Evolutionary conservation across 2,329 filamentous ascomycete genomes (phyloP).

Genomic region (Acrodontium crateriforme): DNA sequence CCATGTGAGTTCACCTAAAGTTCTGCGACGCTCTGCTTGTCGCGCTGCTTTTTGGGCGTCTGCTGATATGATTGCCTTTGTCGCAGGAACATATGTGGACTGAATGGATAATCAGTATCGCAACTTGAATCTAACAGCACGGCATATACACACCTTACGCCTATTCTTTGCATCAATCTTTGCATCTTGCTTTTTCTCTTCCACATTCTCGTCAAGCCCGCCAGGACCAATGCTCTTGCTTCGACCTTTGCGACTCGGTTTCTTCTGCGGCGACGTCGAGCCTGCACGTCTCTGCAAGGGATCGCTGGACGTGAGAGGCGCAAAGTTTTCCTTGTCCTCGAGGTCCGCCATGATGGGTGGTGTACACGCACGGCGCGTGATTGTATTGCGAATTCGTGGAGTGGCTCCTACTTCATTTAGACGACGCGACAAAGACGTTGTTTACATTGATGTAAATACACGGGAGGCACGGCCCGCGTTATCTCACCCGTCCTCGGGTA

Average conservation of each 20-base stretch:
- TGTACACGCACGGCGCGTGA: too few relatives aligned
- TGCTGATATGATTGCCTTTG: conserved; percentile 43
- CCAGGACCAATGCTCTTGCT: conserved; percentile 96
- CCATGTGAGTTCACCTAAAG: conserved; percentile 6
- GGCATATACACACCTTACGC: too few relatives aligned
- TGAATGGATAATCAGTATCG: too few relatives aligned
- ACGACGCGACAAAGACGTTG: too few relatives aligned
- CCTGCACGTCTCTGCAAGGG: conserved; percentile 11
- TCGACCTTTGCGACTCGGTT: conserved; percentile 52
- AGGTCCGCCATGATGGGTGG: conserved; percentile 7
- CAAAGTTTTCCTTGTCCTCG: conserved; percentile 23
- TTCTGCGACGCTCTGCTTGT: conserved; percentile 74
- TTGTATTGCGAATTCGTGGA: too few relatives aligned
- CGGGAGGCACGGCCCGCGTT: too few relatives aligned
- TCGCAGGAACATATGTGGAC: conserved; percentile 35
- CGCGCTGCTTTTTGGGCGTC: conserved; percentile 43
- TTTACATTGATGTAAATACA: too few relatives aligned
- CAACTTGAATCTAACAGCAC: too few relatives aligned
- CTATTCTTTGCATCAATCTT: conserved; percentile 18
- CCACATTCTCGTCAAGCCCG: conserved; percentile 68
- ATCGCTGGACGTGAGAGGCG: conserved; percentile 19
- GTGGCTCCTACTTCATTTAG: too few relatives aligned
- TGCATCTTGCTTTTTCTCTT: conserved; percentile 28
- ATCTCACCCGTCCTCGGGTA: too few relatives aligned
- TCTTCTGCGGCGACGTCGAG: conserved; percentile 11